Percentiles rank a stretch among this genome's conserved stretches.
These are phyloP conservation scores for Ascochyta pisi DNA, from an alignment of 2,329 filamentous ascomycete genomes.

Conservation along the genomic window DNA sequence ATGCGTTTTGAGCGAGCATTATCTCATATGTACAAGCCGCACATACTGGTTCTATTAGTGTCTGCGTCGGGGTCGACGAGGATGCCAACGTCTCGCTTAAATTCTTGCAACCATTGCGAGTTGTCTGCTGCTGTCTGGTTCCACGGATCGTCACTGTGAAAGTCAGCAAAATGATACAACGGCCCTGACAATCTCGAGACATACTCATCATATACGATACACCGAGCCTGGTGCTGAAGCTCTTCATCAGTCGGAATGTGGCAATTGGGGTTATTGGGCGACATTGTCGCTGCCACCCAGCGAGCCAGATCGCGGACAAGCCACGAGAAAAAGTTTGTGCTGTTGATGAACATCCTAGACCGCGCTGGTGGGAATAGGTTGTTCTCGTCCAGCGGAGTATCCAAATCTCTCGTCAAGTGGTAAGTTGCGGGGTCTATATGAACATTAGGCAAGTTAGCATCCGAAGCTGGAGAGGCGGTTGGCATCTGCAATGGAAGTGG, in stretches of 20 bases:
- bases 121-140: slow-evolving; percentile 49
- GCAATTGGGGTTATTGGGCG: slow-evolving; percentile 30
- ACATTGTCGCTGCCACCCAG: slow-evolving; percentile 35
- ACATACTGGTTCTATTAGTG: slow-evolving; percentile 4
- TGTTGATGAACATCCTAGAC: slow-evolving; percentile 17
- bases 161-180: background rate
- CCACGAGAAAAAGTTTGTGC: slow-evolving; percentile 21
- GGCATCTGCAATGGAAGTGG: slow-evolving; percentile 4
- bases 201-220: slow-evolving; percentile 39
- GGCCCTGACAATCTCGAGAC: background rate
- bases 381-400: background rate
- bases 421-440: slow-evolving; percentile 11
- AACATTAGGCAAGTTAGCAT: slow-evolving; percentile 1
- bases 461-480: background rate
- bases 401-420: background rate
- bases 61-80: slow-evolving; percentile 1
- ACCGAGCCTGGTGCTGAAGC: slow-evolving; percentile 43
- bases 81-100: slow-evolving; percentile 36
- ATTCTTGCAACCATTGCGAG: slow-evolving; percentile 38
- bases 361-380: slow-evolving; percentile 5
- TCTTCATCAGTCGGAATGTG: slow-evolving; percentile 39
- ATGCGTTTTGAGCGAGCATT: background rate
- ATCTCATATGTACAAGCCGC: slow-evolving; percentile 9
- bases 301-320: slow-evolving; percentile 30
- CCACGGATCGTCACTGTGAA: slow-evolving; percentile 40